Percentiles rank a stretch among this genome's conserved stretches.
Evolutionary conservation across 1,139 yeast species (phyloP).

Genomic region (Yamadazyma kanchanaburiensis): DNA sequence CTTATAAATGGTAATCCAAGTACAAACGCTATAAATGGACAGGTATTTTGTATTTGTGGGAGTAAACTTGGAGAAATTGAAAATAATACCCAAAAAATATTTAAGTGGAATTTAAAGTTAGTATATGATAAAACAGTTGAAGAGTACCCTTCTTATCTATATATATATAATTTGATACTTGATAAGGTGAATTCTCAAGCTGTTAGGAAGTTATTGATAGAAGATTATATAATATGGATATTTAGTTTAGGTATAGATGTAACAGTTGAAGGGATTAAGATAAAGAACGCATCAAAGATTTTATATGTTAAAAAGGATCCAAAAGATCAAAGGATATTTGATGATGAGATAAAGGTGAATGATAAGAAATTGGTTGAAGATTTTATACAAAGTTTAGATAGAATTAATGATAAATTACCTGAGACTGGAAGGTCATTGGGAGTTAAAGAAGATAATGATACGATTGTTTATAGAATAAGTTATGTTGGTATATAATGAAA

Average conservation of each 20-base stretch:
- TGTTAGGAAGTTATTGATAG: constrained; percentile 54
- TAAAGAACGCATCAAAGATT: constrained; percentile 38
- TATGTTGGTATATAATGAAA: constrained; percentile 15
- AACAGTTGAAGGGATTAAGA: constrained; percentile 14
- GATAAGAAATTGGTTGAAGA: constrained; percentile 18
- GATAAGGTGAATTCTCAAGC: constrained; percentile 49
- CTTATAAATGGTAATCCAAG: constrained; percentile 27
- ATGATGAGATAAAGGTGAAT: constrained; percentile 20
- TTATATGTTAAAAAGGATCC: constrained; percentile 24
- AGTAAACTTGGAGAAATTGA: constrained; percentile 28
- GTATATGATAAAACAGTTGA: constrained; percentile 16
- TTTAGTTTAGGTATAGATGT: constrained; percentile 47
- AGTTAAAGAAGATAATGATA: constrained; percentile 14
- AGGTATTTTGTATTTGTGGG: constrained; percentile 31
- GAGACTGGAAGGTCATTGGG: constrained; percentile 16
- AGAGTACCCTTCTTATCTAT: constrained; percentile 29
- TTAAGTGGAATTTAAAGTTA: constrained; percentile 61
- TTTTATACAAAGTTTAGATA: constrained; percentile 22
- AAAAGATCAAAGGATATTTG: constrained; percentile 7
- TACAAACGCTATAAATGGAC: constrained; percentile 5
- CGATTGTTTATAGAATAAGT: constrained; percentile 13
- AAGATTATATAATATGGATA: constrained; percentile 60
- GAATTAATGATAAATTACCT: constrained; percentile 30
- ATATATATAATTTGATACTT: constrained; percentile 35
- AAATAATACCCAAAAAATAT: constrained; percentile 28